Evolutionary conservation across 1,284 basidiomycete species (phyloP), one percentile per base, ranked within the genome.

Genomic region (Termitomyces sp.): DNA sequence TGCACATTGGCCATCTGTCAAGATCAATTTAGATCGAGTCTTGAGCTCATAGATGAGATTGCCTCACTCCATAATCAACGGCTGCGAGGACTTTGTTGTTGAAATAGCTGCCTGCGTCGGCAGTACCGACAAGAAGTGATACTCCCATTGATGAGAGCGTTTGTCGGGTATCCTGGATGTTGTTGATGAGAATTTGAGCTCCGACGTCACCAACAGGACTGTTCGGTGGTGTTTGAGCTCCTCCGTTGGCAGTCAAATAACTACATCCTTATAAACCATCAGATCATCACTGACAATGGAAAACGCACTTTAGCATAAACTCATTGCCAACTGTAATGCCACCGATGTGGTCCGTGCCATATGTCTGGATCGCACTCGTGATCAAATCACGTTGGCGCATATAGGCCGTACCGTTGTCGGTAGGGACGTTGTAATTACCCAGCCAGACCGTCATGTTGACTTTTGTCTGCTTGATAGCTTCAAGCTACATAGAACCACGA

Each of bases 61-160:
- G n/a, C 71, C 78, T 46, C 68, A 84, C 83, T 41, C 84, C 87
- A 60, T 87, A 96, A 66, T 97, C 92, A 21, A 89, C 77, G 1
- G 78, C 78, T 18, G 68, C 62, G 1, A 91, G 77, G 18, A 98
- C 81, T 53, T 78, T 60, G 0, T 68, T 81, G 61, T 89, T 93
- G 74, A 96, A 90, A 71, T 83, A 88, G 53, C 81, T 82, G 24
- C 95, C 95, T 8, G 95, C 96, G 63, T 99, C 95, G 6, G 91
- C 83, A 11, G 85, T 97, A 16, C 96, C 96, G 30, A 98, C 80
- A 0, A 84, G 83, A 46, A 94, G 72, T 11, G 64, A 60, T 31
- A 91, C 66, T 47, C 75, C 72, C 61, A 91, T 64, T 10, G 66
- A 71, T 8, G 68, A 56, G 52, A 93, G 62, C 73, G 80, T 79